Evolutionary conservation across 768 basidiomycete species (phyloP).

Genomic region (Obba rivulosa): DNA sequence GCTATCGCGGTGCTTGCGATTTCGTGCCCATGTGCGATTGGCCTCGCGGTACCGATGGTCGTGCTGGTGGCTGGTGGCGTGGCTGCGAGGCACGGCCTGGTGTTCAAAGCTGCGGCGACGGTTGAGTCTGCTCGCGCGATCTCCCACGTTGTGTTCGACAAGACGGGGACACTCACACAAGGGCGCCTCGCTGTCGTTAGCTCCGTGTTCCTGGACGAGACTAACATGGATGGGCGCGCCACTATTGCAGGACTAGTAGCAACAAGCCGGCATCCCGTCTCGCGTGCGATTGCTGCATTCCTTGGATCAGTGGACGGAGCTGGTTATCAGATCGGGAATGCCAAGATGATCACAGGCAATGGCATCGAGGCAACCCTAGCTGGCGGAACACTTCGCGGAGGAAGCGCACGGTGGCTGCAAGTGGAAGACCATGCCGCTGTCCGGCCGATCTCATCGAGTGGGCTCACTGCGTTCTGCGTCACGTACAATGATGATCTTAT

Average conservation of each 20-base stretch:
- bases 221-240: constrained; percentile 4
- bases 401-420: constrained; percentile 30
- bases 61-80: constrained; percentile 29
- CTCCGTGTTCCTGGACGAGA: constrained; percentile 19
- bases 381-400: constrained; percentile 30
- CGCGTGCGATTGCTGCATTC: constrained; percentile 27
- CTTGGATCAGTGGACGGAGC: constrained; percentile 11
- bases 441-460: constrained; percentile 30
- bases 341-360: constrained; percentile 30
- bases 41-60: constrained; percentile 32
- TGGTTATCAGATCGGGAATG: constrained; percentile 9
- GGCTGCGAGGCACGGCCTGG: constrained; percentile 25
- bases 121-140: constrained; percentile 39
- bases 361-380: constrained; percentile 31
- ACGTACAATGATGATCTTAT: constrained; percentile 20
- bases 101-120: constrained; percentile 30
- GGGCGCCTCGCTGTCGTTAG: constrained; percentile 35
- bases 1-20: constrained; percentile 47
- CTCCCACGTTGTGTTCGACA: constrained; percentile 48
- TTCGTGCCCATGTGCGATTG: constrained; percentile 48
- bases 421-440: constrained; percentile 23
- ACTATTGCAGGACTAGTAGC: constrained; percentile 27
- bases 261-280: constrained; percentile 31
- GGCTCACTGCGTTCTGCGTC: constrained; percentile 41
- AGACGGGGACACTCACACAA: constrained; percentile 53